These are phyloP conservation scores for Gossypioides kirkii DNA, from an alignment of 345 rosid genomes.

Conservation along the genomic window DNA sequence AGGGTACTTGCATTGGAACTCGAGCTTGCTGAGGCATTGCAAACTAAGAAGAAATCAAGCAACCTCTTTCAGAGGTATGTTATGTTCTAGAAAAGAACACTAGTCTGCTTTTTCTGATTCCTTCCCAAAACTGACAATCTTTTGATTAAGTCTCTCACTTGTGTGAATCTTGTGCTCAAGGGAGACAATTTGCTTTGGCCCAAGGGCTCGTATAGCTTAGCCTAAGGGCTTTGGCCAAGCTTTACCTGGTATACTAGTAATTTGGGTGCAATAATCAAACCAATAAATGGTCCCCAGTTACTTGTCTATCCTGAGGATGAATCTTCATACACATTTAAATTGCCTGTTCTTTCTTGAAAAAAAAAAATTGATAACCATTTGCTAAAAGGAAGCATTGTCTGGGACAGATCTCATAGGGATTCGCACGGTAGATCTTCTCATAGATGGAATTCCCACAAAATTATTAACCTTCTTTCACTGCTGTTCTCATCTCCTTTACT, in stretches of 20 bases:
- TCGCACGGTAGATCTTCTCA: neutral
- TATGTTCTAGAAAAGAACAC: neutral
- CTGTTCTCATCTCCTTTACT: neutral
- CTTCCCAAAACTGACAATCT: neutral
- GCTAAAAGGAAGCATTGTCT: neutral
- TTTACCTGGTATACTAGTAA: neutral
- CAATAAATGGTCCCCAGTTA: neutral
- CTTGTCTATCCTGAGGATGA: neutral
- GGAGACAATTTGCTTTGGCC: neutral
- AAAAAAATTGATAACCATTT: neutral
- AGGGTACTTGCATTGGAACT: conserved; percentile 91
- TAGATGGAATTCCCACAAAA: neutral
- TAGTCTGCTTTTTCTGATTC: conserved; percentile 9
- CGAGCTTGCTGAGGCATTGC: conserved; percentile 84
- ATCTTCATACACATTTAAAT: neutral
- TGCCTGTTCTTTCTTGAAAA: neutral
- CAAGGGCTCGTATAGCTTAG: neutral
- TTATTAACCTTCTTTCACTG: neutral
- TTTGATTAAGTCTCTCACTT: neutral
- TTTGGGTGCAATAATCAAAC: neutral
- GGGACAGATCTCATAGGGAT: neutral
- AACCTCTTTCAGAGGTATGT: conserved; percentile 71
- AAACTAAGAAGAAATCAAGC: conserved; percentile 59
- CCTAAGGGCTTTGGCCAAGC: neutral
- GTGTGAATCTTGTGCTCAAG: neutral